Base-by-base conservation (phyloP, 139 green algal genomes). In the Micractinium conductrix region DNA sequence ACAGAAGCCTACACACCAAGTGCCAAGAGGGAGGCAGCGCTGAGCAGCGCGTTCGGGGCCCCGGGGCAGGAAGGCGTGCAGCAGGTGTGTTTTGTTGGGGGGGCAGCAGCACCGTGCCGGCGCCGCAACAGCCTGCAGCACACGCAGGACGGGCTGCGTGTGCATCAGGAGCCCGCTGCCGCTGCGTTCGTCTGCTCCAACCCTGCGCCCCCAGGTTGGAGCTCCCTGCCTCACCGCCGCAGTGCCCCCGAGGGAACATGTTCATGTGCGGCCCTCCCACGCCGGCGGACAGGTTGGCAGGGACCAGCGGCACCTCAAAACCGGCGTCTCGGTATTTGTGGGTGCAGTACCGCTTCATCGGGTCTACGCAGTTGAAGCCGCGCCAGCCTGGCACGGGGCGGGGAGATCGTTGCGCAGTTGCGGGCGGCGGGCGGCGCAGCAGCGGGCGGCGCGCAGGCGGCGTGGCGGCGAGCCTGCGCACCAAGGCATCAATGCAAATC, bases 281-380 rank as follows among this genome's bases (percentile, higher is more conserved):
- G 4, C 76, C 76, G 4, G 10, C 37, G 26, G 63, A 30, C 40
- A 82, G 3, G 28, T 55, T 22, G 0, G 76, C 3, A 26, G 38
- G 21, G 0, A 73, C 1, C 26, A 28, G 42, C 7, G 58, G 58
- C 4, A 71, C 58, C 55, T 82, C 76, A 30, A 73, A 82, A 0
- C 76, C 76, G 37, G 45, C 44, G 2, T 40, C 28, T 0, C 38
- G 40, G 76, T 72, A 72, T 38, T 69, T 53, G 38, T 44, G 26
- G 50, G 75, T 45, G 80, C 91, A 94, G 58, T 81, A 74, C 30
- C 58, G 60, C 28, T 73, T 73, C 75, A 81, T 53, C 2, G 53
- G 75, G 19, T 71, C 38, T 10, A 81, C 26, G 75, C 75, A 81
- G 37, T 81, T 81, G 53, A 81, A 81, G 35, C 75, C 75, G 14